These are phyloP conservation scores for Adansonia rubrostipa DNA, from an alignment of 441 rosid genomes.

Conservation along the genomic window DNA sequence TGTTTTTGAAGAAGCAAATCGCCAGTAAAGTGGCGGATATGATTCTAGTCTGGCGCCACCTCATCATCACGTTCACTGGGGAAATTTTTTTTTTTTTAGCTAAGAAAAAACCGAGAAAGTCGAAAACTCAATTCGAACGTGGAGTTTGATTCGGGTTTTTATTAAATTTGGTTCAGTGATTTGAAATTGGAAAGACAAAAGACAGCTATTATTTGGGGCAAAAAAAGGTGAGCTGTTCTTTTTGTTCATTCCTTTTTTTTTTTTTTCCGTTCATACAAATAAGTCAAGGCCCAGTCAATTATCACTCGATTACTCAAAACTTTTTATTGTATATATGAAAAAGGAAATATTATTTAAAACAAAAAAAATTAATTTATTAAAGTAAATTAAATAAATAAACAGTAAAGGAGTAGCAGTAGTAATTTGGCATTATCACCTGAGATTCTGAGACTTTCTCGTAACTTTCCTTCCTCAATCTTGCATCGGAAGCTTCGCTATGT, in stretches of 20 bases:
- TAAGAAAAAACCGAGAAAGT: too few relatives aligned
- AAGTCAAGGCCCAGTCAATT: slow-evolving; percentile 16
- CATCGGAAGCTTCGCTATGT: slow-evolving; percentile 23
- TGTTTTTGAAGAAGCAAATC: neutral
- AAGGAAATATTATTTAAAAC: neutral
- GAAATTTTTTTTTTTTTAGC: neutral
- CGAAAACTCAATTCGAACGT: too few relatives aligned
- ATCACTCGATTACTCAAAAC: neutral
- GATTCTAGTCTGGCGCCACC: slow-evolving; percentile 51
- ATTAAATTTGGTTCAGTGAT: neutral
- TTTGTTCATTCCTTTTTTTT: slow-evolving; percentile 34
- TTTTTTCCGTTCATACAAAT: neutral
- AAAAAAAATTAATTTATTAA: neutral
- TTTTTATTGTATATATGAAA: neutral
- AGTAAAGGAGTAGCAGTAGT: neutral
- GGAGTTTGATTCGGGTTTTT: too few relatives aligned
- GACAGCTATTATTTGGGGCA: slow-evolving; percentile 46
- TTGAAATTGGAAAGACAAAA: slow-evolving; percentile 28
- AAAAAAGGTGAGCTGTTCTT: slow-evolving; percentile 49
- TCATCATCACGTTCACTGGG: slow-evolving; percentile 36
- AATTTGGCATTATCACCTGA: slow-evolving; percentile 26
- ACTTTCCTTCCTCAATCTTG: slow-evolving; percentile 32
- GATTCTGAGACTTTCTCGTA: slow-evolving; percentile 32
- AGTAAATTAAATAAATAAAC: neutral
- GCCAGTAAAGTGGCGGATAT: slow-evolving; percentile 14